Conservation (phyloP, 345 rosid genomes). For the Lepidium aucheri region DNA sequence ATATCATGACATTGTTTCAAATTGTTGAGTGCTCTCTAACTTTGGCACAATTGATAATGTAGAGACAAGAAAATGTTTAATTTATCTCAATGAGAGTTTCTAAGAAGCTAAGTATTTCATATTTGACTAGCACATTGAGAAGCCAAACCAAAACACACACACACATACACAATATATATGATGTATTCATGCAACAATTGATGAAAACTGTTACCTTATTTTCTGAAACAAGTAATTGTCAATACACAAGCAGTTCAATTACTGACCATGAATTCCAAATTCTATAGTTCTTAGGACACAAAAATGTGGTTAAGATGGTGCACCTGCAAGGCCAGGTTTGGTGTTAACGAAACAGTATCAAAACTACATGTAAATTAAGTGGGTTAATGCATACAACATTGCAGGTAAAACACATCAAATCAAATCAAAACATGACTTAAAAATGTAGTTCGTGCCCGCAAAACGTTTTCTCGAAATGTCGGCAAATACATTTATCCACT, state of each 20-base stretch:
- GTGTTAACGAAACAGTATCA: background rate
- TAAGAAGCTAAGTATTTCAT: background rate
- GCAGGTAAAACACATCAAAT: conserved; percentile 9
- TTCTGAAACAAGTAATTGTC: background rate
- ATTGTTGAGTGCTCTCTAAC: background rate
- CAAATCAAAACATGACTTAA: conserved; percentile 4
- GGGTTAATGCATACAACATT: background rate
- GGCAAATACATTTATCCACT: conserved; percentile 12
- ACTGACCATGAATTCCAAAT: background rate
- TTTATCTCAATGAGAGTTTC: background rate
- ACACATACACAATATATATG: background rate
- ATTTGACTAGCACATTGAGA: background rate
- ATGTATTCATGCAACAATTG: background rate
- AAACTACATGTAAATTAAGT: background rate
- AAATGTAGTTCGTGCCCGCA: conserved; percentile 1
- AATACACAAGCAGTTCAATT: background rate
- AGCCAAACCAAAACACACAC: too few species aligned
- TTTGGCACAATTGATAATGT: background rate
- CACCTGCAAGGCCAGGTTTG: background rate
- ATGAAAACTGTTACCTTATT: too few species aligned
- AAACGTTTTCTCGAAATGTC: conserved; percentile 16
- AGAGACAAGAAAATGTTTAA: background rate
- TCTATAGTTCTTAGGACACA: background rate
- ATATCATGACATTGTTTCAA: background rate
- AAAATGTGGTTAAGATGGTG: background rate